Evolutionary conservation across 306 rosid genomes (phyloP).

Genomic region (Cucurbita maxima): DNA sequence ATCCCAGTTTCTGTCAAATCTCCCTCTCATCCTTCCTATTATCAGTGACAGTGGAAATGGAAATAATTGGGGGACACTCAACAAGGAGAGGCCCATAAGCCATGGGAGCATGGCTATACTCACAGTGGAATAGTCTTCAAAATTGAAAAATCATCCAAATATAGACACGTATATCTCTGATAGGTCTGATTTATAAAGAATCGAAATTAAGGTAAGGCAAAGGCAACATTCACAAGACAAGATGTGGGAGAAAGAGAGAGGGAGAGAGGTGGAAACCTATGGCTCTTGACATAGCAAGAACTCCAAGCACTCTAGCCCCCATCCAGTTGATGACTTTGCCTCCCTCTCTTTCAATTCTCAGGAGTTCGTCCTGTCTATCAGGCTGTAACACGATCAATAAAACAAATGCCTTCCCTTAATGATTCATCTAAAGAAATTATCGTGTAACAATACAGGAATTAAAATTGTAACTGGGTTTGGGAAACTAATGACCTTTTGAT

Average conservation of each 20-base stretch:
- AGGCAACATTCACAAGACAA: background rate
- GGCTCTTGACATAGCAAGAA: slow-evolving; percentile 80
- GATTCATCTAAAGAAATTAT: background rate
- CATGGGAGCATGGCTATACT: background rate
- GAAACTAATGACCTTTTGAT: slow-evolving; percentile 53
- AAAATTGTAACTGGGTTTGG: background rate
- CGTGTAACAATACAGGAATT: background rate
- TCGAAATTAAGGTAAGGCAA: background rate
- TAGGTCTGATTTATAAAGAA: background rate
- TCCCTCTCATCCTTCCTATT: background rate
- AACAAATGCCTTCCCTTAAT: slow-evolving; percentile 1
- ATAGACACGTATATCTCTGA: background rate
- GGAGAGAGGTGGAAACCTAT: slow-evolving; percentile 52
- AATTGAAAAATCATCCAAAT: background rate
- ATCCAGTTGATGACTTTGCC: slow-evolving; percentile 97
- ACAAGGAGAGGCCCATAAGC: background rate
- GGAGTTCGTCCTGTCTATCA: slow-evolving; percentile 68
- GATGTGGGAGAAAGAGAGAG: slow-evolving; percentile 9
- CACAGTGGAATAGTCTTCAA: background rate
- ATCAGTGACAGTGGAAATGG: background rate
- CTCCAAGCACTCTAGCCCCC: slow-evolving; percentile 73
- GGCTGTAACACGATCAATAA: slow-evolving; percentile 46
- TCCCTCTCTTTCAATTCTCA: slow-evolving; percentile 50
- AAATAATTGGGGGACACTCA: background rate
- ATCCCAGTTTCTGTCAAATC: background rate